Base-by-base conservation (phyloP, 495 filamentous ascomycete species). In the Hypoxylon crocopeplum region DNA sequence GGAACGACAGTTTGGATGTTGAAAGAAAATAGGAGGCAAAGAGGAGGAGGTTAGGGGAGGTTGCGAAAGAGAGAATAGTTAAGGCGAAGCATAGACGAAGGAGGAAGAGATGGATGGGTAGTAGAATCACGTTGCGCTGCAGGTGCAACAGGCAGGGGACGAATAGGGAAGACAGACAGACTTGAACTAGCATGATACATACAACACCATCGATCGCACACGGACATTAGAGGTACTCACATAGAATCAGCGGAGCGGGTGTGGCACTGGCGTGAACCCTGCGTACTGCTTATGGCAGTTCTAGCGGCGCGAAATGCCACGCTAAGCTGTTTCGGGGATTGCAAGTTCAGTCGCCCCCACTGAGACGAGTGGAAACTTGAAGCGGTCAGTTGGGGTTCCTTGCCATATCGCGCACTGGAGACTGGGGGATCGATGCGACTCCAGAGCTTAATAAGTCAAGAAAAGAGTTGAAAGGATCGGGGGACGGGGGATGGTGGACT, bases 311-410 rank as follows among this genome's bases (percentile, higher is more conserved):
- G 40, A 48, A 29, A 54, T 64, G 40, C 12, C 11, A 32, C 60
- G 49, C 60, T 64, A 64, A 54, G 10, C 60, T 39, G 10, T 38
- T 58, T 44, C n/a, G 20, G 11, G 33, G 38, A 36, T 27, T 24
- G 17, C 54, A 54, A 20, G 44, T 54, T 57, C 21, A 46, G 25
- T 7, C 22, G 17, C 24, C 54, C 60, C 60, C 54, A 64, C 60
- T 58, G 52, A 48, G 33, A 48, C 39, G n/a, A 56, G 56, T 59
- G 54, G 49, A 54, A 67, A 64, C 45, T 48, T 56, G 51, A 67
- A 53, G 67, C 67, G 67, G 64, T 70, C 67, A 69, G 64, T 68
- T 49, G 42, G 53, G 60, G 54, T 58, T 64, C 53, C 60, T 58
- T 64, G 60, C 40, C 37, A n/a, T n/a, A n/a, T n/a, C n/a, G n/a